A percentile compares a stretch with the other conserved stretches of the same genome.
These are phyloP conservation scores for Daldinia childiae DNA, from an alignment of 495 filamentous ascomycete genomes.

Conservation along the genomic window DNA sequence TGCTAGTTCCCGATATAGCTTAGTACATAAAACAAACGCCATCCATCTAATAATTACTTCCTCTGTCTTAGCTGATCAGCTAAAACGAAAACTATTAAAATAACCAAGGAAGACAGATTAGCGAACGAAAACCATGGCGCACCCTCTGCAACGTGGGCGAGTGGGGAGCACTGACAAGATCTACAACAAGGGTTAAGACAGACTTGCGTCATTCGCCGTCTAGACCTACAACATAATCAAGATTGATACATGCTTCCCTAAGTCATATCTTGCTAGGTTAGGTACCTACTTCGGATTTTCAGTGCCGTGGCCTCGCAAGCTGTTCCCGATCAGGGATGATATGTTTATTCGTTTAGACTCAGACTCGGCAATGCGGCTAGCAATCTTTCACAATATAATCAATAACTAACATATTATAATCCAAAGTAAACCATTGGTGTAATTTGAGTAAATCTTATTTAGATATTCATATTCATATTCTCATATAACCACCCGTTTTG, in stretches of 20 bases:
- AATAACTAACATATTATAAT: too few relatives aligned
- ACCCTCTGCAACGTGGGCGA: slow-evolving; percentile 17
- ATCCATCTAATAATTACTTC: neutral
- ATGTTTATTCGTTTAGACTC: neutral
- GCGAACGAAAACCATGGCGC: slow-evolving; percentile 26
- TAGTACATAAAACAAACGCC: slow-evolving; percentile 4
- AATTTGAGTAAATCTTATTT: neutral
- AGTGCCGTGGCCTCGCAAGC: slow-evolving; percentile 11
- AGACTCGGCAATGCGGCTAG: neutral
- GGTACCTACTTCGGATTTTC: slow-evolving; percentile 1
- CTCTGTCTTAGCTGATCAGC: neutral
- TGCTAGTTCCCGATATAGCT: neutral
- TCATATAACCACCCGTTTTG: slow-evolving; percentile 17
- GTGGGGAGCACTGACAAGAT: slow-evolving; percentile 31
- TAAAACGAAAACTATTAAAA: slow-evolving; percentile 20
- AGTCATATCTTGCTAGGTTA: slow-evolving; percentile 3
- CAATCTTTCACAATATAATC: too few relatives aligned
- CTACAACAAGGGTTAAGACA: slow-evolving; percentile 27
- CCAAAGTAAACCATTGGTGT: too few relatives aligned
- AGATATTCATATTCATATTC: slow-evolving; percentile 15
- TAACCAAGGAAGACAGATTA: slow-evolving; percentile 22
- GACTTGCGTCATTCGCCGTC: slow-evolving; percentile 32
- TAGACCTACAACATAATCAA: slow-evolving; percentile 22
- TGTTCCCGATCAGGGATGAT: slow-evolving; percentile 8
- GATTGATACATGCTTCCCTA: slow-evolving; percentile 11